phyloP scores from a whole-genome alignment of 116 monocot species.

The Dioscorea cayenensis region DNA sequence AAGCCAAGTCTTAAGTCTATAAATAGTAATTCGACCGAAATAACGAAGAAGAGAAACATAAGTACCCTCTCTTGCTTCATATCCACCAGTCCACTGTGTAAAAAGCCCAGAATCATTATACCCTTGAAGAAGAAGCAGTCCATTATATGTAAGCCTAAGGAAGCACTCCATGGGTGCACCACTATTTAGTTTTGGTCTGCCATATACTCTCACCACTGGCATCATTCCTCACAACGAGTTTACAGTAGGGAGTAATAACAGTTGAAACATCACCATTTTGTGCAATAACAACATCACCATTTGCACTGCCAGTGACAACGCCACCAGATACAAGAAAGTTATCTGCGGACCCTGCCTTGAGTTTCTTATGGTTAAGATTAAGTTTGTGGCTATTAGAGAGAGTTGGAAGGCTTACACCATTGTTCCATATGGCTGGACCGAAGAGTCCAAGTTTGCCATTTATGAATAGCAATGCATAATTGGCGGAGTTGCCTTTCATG shows the following conservation, averaged over 20 bases:
- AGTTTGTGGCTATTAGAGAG: too few species aligned
- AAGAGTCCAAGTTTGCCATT: not conserved
- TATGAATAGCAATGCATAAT: not conserved
- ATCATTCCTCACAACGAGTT: not conserved
- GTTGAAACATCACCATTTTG: not conserved
- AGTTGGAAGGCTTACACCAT: not conserved
- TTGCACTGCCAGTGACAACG: not conserved
- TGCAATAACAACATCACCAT: not conserved
- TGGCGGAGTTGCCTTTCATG: not conserved
- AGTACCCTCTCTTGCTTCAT: too few species aligned
- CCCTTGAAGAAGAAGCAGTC: too few species aligned
- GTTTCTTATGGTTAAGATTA: not conserved
- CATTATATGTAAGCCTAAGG: too few species aligned
- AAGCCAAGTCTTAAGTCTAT: not conserved
- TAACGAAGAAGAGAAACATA: not conserved
- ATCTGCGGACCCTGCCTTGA: not conserved
- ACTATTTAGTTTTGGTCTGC: too few species aligned
- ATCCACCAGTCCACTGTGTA: too few species aligned
- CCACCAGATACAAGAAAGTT: not conserved
- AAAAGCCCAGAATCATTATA: too few species aligned
- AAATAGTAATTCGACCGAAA: not conserved
- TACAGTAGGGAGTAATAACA: not conserved
- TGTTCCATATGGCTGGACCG: not conserved
- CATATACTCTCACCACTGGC: too few species aligned
- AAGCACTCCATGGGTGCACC: too few species aligned